Conservation (phyloP, 768 basidiomycete species). For the Cystobasidium tubakii region DNA sequence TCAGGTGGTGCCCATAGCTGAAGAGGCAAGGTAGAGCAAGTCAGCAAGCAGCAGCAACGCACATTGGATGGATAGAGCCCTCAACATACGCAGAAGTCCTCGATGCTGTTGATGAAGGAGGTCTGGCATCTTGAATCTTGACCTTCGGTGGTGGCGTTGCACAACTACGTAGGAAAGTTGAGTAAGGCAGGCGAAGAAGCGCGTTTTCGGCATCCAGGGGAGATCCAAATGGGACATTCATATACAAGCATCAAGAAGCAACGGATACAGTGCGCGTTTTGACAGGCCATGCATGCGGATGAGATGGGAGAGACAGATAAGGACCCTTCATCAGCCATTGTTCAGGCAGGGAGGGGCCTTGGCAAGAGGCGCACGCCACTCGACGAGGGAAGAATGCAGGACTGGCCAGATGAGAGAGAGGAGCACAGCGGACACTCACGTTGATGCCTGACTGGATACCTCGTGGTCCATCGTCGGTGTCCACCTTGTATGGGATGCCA, state of each 20-base stretch:
- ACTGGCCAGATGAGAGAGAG: slow-evolving; percentile 51
- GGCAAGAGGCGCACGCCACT: not conserved
- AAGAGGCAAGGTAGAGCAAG: too few species aligned
- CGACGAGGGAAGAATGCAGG: not conserved
- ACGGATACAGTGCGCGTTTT: not conserved
- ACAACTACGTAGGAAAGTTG: slow-evolving; percentile 9
- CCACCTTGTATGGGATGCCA: slow-evolving; percentile 51
- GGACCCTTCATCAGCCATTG: not conserved
- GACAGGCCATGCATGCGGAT: not conserved
- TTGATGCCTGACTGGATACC: slow-evolving; percentile 34
- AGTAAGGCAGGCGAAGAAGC: not conserved
- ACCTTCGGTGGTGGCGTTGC: slow-evolving; percentile 42
- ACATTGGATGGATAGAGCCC: not conserved
- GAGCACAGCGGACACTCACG: slow-evolving; percentile 56
- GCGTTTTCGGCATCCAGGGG: not conserved
- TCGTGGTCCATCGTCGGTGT: slow-evolving; percentile 29
- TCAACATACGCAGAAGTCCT: slow-evolving; percentile 43
- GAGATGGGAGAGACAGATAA: not conserved
- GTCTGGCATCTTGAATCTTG: slow-evolving; percentile 47
- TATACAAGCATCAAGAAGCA: not conserved
- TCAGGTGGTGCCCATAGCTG: slow-evolving; percentile 39
- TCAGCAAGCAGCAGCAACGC: not conserved
- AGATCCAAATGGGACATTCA: slow-evolving; percentile 55
- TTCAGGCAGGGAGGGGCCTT: not conserved
- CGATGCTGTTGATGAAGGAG: slow-evolving; percentile 42